Percentiles rank a stretch among this genome's conserved stretches.
These are phyloP conservation scores for Exophiala xenobiotica DNA, from an alignment of 2,329 filamentous ascomycete species.

Conservation along the genomic window DNA sequence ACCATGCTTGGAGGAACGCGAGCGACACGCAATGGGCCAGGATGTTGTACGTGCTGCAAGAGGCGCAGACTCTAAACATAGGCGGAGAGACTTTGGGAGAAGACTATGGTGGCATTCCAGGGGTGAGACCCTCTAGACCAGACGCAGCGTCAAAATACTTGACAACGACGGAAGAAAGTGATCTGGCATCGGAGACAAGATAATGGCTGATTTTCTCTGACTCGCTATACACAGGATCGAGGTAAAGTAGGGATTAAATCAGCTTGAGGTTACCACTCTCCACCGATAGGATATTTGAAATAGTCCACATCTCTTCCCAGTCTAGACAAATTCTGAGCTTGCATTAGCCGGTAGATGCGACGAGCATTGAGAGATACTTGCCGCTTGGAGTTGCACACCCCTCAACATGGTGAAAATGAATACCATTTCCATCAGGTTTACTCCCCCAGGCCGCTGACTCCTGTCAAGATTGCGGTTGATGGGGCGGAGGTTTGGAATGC, in stretches of 20 bases:
- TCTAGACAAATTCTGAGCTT: neutral
- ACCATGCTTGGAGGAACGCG: slow-evolving; percentile 40
- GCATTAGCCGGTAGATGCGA: neutral
- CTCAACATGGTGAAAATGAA: slow-evolving; percentile 10
- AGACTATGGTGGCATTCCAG: slow-evolving; percentile 23
- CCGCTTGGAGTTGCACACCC: slow-evolving; percentile 2
- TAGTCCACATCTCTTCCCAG: slow-evolving; percentile 5
- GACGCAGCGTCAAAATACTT: neutral
- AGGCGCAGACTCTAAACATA: slow-evolving; percentile 11
- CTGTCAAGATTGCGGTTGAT: neutral
- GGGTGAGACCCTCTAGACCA: slow-evolving; percentile 3
- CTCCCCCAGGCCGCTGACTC: neutral
- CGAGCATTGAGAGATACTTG: neutral
- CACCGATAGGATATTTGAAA: slow-evolving; percentile 1
- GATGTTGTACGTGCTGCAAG: slow-evolving; percentile 26
- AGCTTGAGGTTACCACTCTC: neutral
- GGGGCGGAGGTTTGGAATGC: slow-evolving; percentile 51
- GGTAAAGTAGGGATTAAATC: neutral
- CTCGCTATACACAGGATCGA: neutral
- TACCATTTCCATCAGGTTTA: slow-evolving; percentile 3
- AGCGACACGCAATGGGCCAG: slow-evolving; percentile 25
- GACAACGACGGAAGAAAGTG: too few species aligned
- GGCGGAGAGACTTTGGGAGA: slow-evolving; percentile 16
- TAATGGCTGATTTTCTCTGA: too few species aligned
- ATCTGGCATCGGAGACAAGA: neutral